Percentiles rank a stretch among this genome's conserved stretches.
Conservation (phyloP, 202 grass and related monocot species). For the Dendrocalamus latiflorus region DNA sequence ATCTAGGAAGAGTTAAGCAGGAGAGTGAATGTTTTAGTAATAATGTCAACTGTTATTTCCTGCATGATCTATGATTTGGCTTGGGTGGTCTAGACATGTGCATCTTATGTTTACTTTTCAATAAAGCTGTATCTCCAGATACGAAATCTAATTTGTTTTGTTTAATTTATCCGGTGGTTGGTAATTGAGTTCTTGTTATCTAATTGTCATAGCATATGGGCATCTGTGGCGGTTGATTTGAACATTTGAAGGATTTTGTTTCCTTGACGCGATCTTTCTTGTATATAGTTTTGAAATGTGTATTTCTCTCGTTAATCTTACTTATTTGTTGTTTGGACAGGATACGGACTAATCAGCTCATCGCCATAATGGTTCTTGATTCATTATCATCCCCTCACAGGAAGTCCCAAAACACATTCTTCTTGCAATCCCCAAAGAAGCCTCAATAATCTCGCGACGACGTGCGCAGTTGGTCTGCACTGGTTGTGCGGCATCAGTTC, state of each 20-base stretch:
- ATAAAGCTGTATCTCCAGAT: not conserved
- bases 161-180: not conserved
- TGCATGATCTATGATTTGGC: no score
- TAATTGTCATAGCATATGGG: not conserved
- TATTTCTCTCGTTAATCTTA: not conserved
- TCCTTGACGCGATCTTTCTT: not conserved
- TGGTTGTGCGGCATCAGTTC: constrained; percentile 73
- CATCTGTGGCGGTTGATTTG: not conserved
- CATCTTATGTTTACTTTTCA: not conserved
- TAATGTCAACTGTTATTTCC: no score
- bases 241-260: constrained; percentile 25
- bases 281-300: not conserved
- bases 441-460: constrained; percentile 58
- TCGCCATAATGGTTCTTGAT: constrained; percentile 69
- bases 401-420: constrained; percentile 71
- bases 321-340: constrained; percentile 26
- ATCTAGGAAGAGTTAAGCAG: no score
- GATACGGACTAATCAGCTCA: constrained; percentile 10
- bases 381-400: constrained; percentile 71
- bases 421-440: constrained; percentile 49
- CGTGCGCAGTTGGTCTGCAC: constrained; percentile 54
- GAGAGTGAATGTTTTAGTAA: no score
- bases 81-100: not conserved
- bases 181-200: not conserved
- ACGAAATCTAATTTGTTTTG: not conserved